phyloP scores from a whole-genome alignment of 257 asterid species.

The Gardenia jasminoides region DNA sequence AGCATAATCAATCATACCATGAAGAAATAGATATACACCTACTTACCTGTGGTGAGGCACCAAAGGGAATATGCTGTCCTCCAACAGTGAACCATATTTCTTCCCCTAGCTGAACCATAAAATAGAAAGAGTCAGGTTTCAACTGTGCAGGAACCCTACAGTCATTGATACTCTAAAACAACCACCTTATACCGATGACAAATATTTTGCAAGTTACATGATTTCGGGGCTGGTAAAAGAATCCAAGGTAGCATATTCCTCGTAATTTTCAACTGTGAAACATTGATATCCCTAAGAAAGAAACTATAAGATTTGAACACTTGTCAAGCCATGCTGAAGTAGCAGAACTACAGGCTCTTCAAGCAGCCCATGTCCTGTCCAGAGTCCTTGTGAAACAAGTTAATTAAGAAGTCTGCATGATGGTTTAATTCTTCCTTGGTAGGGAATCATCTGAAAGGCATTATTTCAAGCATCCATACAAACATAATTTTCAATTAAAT shows the following conservation, averaged over 20 bases:
- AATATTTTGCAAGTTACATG: not conserved
- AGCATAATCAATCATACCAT: not conserved
- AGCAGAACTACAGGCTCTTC: not conserved
- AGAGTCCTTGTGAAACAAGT: not conserved
- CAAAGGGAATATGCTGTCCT: slow-evolving; percentile 74
- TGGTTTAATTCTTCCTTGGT: not conserved
- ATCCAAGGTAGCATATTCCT: not conserved
- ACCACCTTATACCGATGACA: not conserved
- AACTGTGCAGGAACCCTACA: not conserved
- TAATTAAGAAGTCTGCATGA: not conserved
- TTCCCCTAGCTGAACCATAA: slow-evolving; percentile 57
- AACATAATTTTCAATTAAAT: not conserved
- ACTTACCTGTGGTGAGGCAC: slow-evolving; percentile 78
- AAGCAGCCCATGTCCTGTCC: not conserved
- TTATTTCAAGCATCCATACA: not conserved
- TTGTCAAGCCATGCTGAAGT: not conserved
- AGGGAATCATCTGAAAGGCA: not conserved
- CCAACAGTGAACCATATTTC: slow-evolving; percentile 73
- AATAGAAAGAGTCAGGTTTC: slow-evolving; percentile 1
- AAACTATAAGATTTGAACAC: not conserved
- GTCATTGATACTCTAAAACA: not conserved
- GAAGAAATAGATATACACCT: slow-evolving; percentile 5
- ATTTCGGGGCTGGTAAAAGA: not conserved
- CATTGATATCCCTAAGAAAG: not conserved
- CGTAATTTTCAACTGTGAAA: not conserved